A percentile compares a stretch with the other conserved stretches of the same genome.
Conservation (phyloP, 352 stramenopile species). For the Globisporangium carolinianum region DNA sequence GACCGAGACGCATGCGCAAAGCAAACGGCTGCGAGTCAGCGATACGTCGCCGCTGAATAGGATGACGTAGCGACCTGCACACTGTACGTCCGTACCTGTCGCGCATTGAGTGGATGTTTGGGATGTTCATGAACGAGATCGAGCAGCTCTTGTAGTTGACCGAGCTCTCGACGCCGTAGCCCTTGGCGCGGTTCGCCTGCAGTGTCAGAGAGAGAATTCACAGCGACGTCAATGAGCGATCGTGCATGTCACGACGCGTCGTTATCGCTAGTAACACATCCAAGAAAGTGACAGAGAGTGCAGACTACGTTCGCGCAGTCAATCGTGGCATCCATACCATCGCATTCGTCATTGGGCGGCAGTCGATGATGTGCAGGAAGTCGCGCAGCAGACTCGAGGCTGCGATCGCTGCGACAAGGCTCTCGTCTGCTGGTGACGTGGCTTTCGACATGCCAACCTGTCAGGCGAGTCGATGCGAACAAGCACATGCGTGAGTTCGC, state of each 20-base stretch:
- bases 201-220: background rate
- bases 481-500: background rate
- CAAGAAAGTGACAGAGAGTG: no score
- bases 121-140: constrained; percentile 98
- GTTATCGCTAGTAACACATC: no score
- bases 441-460: constrained; percentile 75
- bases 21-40: background rate
- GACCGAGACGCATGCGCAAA: background rate
- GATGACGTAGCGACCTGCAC: background rate
- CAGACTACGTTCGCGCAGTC: background rate
- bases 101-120: constrained; percentile 98
- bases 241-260: no score
- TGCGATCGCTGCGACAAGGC: constrained; percentile 56
- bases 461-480: constrained; percentile 10
- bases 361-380: constrained; percentile 78
- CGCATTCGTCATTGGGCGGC: constrained; percentile 72
- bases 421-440: constrained; percentile 63
- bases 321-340: constrained; percentile 21
- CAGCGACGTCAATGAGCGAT: no score
- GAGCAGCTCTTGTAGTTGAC: constrained; percentile 93
- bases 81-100: constrained; percentile 72
- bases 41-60: background rate
- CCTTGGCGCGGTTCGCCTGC: constrained; percentile 78
- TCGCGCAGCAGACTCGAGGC: constrained; percentile 59
- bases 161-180: constrained; percentile 94